Evolutionary conservation across 2,329 filamentous ascomycete genomes (phyloP).

Genomic region (Stemphylium lycopersici): DNA sequence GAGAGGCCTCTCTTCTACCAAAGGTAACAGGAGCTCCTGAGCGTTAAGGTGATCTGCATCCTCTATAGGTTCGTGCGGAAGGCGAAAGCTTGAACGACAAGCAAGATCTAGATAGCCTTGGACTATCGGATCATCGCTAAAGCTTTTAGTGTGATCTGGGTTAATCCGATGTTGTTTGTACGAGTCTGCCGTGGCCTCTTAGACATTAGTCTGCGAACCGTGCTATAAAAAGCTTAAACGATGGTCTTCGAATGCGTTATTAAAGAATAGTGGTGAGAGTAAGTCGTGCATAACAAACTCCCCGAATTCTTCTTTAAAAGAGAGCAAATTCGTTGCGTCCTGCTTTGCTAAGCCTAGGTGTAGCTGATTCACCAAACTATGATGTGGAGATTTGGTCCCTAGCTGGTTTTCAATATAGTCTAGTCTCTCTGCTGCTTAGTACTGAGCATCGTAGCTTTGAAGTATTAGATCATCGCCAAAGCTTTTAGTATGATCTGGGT

Average conservation of each 20-base stretch:
- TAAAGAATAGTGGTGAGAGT: not conserved
- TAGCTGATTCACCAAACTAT: not conserved
- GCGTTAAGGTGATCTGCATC: not conserved
- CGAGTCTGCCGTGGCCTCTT: not conserved
- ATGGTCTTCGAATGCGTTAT: not conserved
- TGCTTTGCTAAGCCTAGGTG: not conserved
- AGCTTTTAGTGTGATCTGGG: not conserved
- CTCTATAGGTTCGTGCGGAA: conserved; percentile 4
- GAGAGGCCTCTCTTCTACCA: conserved; percentile 1
- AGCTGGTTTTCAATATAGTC: not conserved
- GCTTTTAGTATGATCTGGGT: not conserved
- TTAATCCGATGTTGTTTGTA: not conserved
- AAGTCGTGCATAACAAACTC: not conserved
- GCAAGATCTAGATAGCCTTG: conserved; percentile 5
- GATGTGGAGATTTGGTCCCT: not conserved
- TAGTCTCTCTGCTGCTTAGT: not conserved
- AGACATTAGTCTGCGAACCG: not conserved
- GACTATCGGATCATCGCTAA: not conserved
- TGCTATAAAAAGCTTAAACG: not conserved
- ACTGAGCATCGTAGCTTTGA: not conserved
- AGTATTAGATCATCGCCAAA: not conserved
- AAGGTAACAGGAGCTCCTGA: not conserved
- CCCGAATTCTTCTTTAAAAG: not conserved
- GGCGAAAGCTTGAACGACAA: not conserved
- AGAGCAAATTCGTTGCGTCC: not conserved